Conservation (phyloP, 345 rosid genomes). For the Eucalyptus pauciflora region DNA sequence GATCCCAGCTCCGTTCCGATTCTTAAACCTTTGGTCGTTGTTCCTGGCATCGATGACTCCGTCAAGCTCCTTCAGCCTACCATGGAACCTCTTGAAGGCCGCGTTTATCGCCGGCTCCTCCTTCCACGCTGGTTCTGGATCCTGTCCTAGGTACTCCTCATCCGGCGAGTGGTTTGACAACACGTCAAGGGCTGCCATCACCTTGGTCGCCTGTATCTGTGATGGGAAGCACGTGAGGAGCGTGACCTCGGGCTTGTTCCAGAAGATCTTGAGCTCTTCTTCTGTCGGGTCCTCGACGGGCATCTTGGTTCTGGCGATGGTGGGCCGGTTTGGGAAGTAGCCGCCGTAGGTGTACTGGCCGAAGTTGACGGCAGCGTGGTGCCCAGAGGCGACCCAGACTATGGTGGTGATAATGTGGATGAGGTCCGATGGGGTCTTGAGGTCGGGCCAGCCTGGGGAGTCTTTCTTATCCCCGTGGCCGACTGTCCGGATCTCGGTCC, state of each 20-base stretch:
- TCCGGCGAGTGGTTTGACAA: constrained; percentile 31
- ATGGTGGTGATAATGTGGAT: constrained; percentile 18
- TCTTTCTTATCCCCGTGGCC: constrained; percentile 45
- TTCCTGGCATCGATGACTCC: constrained; percentile 21
- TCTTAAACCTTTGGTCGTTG: constrained; percentile 1
- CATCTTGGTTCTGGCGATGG: constrained; percentile 16
- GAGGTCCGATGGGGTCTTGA: constrained; percentile 16
- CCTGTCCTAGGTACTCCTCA: constrained; percentile 35
- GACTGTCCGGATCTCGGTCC: constrained; percentile 13
- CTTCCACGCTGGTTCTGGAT: constrained; percentile 12
- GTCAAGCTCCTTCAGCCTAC: constrained; percentile 19
- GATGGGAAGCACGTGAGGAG: constrained; percentile 30
- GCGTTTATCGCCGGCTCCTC: constrained; percentile 8
- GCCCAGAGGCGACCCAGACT: constrained; percentile 24
- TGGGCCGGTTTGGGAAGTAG: constrained; percentile 27
- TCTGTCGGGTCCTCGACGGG: constrained; percentile 22
- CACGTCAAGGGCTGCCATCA: constrained; percentile 26
- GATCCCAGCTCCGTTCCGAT: constrained; percentile 29
- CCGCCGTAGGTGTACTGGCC: constrained; percentile 24
- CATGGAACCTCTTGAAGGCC: constrained; percentile 23
- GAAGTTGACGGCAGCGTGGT: constrained; percentile 42
- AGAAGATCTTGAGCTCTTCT: constrained; percentile 15
- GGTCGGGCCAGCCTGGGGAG: constrained; percentile 38
- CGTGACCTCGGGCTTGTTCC: constrained; percentile 23
- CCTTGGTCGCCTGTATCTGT: constrained; percentile 22